Conservation (phyloP, 1,284 basidiomycete genomes). For the Apiotrichum sp. region DNA sequence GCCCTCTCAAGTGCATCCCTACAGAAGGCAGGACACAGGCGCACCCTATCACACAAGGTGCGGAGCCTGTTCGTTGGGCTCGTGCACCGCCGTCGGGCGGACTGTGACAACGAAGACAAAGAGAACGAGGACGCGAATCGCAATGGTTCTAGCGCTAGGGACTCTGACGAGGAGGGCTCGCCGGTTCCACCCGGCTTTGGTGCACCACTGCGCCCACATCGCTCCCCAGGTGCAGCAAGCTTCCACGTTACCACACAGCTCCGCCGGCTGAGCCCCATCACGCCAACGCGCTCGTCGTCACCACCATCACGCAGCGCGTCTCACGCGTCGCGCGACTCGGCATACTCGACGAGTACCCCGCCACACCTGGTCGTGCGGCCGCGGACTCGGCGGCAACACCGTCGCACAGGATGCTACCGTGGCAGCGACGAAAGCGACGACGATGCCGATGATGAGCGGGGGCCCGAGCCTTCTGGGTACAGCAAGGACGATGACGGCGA, state of each 20-base stretch:
- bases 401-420: neutral
- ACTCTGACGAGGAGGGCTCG: neutral
- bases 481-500: neutral
- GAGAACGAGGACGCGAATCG: neutral
- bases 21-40: slow-evolving; percentile 10
- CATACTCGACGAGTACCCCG: neutral
- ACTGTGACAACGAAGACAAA: neutral
- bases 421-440: neutral
- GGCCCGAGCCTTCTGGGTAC: neutral
- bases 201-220: slow-evolving; percentile 24
- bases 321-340: neutral
- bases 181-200: neutral
- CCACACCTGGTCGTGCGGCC: neutral
- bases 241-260: slow-evolving; percentile 21
- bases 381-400: neutral
- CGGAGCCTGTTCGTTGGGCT: slow-evolving; percentile 21
- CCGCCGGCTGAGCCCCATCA: slow-evolving; percentile 2
- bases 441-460: neutral
- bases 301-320: slow-evolving; percentile 3
- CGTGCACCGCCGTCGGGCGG: slow-evolving; percentile 2
- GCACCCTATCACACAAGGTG: slow-evolving; percentile 25
- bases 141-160: neutral
- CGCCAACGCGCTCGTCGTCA: slow-evolving; percentile 11
- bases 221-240: slow-evolving; percentile 27
- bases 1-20: neutral